These are phyloP conservation scores for Dipsacomyces acuminosporus DNA, from an alignment of 371 early-diverging fungal genomes.

Conservation along the genomic window DNA sequence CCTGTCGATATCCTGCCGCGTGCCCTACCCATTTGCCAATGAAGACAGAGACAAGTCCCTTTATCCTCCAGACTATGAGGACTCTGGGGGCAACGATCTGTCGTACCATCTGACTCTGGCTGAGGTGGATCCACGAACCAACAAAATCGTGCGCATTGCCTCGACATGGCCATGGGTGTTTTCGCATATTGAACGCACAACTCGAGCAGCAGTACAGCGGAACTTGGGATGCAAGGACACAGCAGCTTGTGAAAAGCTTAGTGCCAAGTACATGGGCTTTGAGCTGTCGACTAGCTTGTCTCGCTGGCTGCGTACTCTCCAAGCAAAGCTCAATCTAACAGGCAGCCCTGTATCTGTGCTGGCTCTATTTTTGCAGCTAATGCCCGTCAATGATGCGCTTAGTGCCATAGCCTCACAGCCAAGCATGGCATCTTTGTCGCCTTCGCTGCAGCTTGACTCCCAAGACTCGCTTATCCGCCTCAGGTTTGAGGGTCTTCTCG, in stretches of 20 bases:
- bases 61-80: slow-evolving; percentile 23
- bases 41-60: slow-evolving; percentile 18
- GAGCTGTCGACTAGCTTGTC: slow-evolving; percentile 29
- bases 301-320: slow-evolving; percentile 41
- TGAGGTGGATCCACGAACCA: slow-evolving; percentile 27
- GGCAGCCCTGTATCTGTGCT: slow-evolving; percentile 29
- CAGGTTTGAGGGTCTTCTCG: slow-evolving; percentile 14
- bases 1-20: slow-evolving; percentile 39
- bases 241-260: background rate
- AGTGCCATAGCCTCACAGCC: slow-evolving; percentile 10
- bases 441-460: slow-evolving; percentile 13
- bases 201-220: slow-evolving; percentile 5
- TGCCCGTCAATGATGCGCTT: slow-evolving; percentile 30
- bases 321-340: slow-evolving; percentile 33
- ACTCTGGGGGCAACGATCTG: slow-evolving; percentile 32
- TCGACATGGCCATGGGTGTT: slow-evolving; percentile 43
- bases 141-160: slow-evolving; percentile 30
- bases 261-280: slow-evolving; percentile 1
- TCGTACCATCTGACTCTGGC: slow-evolving; percentile 39
- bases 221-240: background rate
- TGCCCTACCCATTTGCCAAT: slow-evolving; percentile 29
- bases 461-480: slow-evolving; percentile 15
- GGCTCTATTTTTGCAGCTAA: slow-evolving; percentile 32
- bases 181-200: slow-evolving; percentile 13
- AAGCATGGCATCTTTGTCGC: slow-evolving; percentile 11